Base-by-base conservation (phyloP, 306 rosid species). In the Malus sieversii region DNA sequence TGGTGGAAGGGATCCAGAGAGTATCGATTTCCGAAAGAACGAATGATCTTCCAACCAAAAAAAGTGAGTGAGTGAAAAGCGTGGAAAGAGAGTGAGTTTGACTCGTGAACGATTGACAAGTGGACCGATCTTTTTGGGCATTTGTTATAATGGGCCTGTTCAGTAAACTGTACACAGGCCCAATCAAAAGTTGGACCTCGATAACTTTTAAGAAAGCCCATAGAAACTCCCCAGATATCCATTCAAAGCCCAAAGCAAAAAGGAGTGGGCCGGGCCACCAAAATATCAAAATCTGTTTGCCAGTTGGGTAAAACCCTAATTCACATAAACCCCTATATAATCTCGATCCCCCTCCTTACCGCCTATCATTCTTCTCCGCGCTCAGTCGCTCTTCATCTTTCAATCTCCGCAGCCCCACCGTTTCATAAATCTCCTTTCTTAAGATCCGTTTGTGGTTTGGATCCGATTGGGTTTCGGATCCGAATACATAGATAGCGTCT, bases 1-100 rank as follows among this genome's bases (percentile, higher is more conserved):
- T 6, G 2, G 0, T 6, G 38, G 2, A 35, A 35, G 0, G 2
- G 8, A 6, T 35, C 2, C 2, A 0, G 8, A 35, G 2, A 35
- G 38, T 35, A 35, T 35, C 8, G 2, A 0, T 35, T 35, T 6
- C 8, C 2, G 9, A 2, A 35, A 35, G 40, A 35, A 35, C 9
- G 40, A 35, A 35, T 35, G 40, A 35, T 0, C 40, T 35, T 35
- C 40, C 40, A 35, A 35, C 1, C 40, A 7, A 35, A 35, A 35
- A 35, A 35, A 35, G 2, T 38, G 42, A 7, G 42, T 1, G 42
- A 38, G 42, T 38, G 42, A 38, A 38, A 6, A 38, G 42, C 10
- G 9, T 7, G 9, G 42, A 10, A 8, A 38, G 40, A 35, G 2
- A 38, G 9, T 38, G 42, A 38, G 42, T 38, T 38, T 38, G 42